phyloP scores from a whole-genome alignment of 1,284 basidiomycete species.

The Pholiota adiposa region DNA sequence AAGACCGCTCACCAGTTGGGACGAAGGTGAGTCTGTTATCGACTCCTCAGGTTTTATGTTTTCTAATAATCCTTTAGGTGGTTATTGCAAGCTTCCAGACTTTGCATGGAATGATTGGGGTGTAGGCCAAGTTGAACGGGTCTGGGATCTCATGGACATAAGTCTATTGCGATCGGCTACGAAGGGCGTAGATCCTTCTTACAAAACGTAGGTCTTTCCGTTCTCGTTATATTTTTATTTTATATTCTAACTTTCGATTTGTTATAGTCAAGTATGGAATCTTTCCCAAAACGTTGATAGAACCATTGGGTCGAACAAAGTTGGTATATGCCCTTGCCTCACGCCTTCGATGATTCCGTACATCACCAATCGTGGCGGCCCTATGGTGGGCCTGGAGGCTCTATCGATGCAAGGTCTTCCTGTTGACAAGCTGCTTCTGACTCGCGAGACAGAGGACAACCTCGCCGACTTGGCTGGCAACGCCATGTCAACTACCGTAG shows the following conservation, averaged over 20 bases:
- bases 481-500: constrained; percentile 96
- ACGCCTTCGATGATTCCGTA: constrained; percentile 98
- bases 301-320: constrained; percentile 78
- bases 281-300: constrained; percentile 97
- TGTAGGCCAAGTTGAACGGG: constrained; percentile 87
- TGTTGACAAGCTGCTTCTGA: constrained; percentile 88
- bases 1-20: constrained; percentile 91
- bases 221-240: constrained; percentile 1
- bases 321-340: constrained; percentile 89
- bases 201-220: constrained; percentile 72
- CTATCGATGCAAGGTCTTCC: constrained; percentile 93
- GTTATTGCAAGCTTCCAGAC: constrained; percentile 86
- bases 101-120: constrained; percentile 97
- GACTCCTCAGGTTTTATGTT: neutral
- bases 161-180: constrained; percentile 82
- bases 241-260: constrained; percentile 11
- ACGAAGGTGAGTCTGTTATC: constrained; percentile 67
- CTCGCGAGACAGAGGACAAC: constrained; percentile 92
- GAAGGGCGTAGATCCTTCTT: constrained; percentile 82
- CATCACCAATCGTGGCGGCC: constrained; percentile 95
- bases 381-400: constrained; percentile 92
- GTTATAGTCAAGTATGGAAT: constrained; percentile 85
- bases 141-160: constrained; percentile 95
- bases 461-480: constrained; percentile 95
- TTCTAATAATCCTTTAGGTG: constrained; percentile 51